A percentile compares a stretch with the other conserved stretches of the same genome.
These are phyloP conservation scores for Mycena amicta DNA, from an alignment of 768 basidiomycete genomes.

Conservation along the genomic window DNA sequence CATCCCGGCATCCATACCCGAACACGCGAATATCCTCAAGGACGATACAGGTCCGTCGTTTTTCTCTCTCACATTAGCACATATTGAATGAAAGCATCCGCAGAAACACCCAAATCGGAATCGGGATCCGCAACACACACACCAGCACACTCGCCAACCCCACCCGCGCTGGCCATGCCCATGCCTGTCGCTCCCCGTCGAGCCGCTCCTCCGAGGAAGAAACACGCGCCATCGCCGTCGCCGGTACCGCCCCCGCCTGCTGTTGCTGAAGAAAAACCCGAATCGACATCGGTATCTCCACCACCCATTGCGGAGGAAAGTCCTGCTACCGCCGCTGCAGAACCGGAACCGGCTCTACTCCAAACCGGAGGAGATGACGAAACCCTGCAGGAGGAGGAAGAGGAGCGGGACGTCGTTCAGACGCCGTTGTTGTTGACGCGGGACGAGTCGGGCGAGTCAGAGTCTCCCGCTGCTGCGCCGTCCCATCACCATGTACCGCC, in stretches of 20 bases:
- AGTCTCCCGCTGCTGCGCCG: too few species aligned
- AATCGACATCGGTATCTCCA: not conserved
- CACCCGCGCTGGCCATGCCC: conserved; percentile 53
- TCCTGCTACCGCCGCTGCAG: not conserved
- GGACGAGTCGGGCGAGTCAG: not conserved
- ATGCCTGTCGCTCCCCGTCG: conserved; percentile 74
- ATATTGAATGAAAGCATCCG: too few species aligned
- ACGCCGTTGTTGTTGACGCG: not conserved
- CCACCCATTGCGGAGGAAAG: not conserved
- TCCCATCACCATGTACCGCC: too few species aligned
- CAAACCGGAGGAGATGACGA: not conserved
- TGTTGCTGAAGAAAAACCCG: not conserved
- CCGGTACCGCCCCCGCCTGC: not conserved
- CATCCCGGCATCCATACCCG: not conserved
- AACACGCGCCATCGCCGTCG: conserved; percentile 51
- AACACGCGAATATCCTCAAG: too few species aligned
- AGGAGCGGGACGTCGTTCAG: not conserved
- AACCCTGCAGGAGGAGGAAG: not conserved
- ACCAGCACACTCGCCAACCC: not conserved
- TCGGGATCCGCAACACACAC: too few species aligned
- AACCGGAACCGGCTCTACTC: not conserved
- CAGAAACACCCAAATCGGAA: too few species aligned
- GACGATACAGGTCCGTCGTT: too few species aligned
- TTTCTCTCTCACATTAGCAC: too few species aligned
- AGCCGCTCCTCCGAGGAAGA: conserved; percentile 74